These are phyloP conservation scores for Pleurozium schreberi DNA, from an alignment of 225 moss, liverwort and hornwort species.

Conservation along the genomic window DNA sequence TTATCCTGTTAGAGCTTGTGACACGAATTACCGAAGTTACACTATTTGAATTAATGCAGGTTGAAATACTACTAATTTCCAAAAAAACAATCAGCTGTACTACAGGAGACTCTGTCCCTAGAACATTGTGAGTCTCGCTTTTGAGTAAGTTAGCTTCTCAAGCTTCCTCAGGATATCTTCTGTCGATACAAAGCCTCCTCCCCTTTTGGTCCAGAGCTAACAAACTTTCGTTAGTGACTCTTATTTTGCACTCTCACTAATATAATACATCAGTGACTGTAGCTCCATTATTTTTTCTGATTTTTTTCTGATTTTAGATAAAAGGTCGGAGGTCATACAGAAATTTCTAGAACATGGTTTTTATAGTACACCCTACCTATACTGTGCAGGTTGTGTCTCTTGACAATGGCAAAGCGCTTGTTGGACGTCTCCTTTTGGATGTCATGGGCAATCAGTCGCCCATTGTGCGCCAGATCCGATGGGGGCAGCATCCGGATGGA, in stretches of 20 bases:
- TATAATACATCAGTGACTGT: background rate
- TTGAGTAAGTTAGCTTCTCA: background rate
- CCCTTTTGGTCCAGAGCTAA: no score
- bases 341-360: background rate
- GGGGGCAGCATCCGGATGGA: slow-evolving; percentile 91
- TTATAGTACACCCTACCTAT: background rate
- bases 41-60: background rate
- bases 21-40: background rate
- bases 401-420: slow-evolving; percentile 48
- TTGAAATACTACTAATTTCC: background rate
- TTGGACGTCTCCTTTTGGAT: slow-evolving; percentile 72
- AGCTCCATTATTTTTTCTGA: background rate
- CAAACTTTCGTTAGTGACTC: no score
- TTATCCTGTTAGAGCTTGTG: background rate
- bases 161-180: background rate
- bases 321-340: background rate
- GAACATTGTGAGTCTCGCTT: background rate
- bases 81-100: background rate
- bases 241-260: background rate
- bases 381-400: slow-evolving; percentile 52
- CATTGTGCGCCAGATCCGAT: slow-evolving; percentile 84
- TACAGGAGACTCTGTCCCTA: background rate
- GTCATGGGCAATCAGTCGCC: slow-evolving; percentile 96
- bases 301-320: no score
- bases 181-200: background rate